Conservation (phyloP, 805 yeast genomes). For the Priceomyces fermenticarens region DNA sequence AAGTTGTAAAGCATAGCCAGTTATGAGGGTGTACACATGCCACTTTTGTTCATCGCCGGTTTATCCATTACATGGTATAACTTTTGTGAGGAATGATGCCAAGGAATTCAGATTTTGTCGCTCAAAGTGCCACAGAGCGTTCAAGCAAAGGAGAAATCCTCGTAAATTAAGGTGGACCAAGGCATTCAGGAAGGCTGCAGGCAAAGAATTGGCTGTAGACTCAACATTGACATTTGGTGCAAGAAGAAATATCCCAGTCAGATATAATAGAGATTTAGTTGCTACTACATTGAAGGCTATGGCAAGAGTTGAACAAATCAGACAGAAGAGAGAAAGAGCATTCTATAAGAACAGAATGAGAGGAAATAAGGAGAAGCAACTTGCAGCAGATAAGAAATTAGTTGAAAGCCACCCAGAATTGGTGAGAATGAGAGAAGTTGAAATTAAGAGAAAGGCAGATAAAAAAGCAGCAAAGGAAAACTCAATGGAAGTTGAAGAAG, state of each 20-base stretch:
- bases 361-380: constrained; percentile 86
- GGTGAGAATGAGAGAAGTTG: constrained; percentile 90
- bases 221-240: constrained; percentile 94
- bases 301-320: constrained; percentile 93
- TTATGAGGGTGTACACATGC: constrained; percentile 84
- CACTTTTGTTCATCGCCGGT: constrained; percentile 98
- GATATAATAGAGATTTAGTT: constrained; percentile 95
- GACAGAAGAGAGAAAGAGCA: constrained; percentile 95
- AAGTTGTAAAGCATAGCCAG: constrained; percentile 4
- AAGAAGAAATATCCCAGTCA: constrained; percentile 95
- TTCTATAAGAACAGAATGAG: constrained; percentile 99
- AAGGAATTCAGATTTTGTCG: constrained; percentile 97
- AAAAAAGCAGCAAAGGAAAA: constrained; percentile 61
- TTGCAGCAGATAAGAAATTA: constrained; percentile 81
- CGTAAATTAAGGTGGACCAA: constrained; percentile 98
- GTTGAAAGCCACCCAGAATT: constrained; percentile 87
- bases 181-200: constrained; percentile 98
- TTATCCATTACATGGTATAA: constrained; percentile 80
- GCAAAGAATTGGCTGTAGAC: constrained; percentile 97
- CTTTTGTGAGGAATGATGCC: constrained; percentile 97
- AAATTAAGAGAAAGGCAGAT: constrained; percentile 72
- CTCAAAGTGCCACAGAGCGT: constrained; percentile 95
- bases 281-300: constrained; percentile 92
- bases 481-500: constrained; percentile 42
- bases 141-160: constrained; percentile 98